Base-by-base conservation (phyloP, 2,329 filamentous ascomycete genomes). In the Neoarthrinium moseri region DNA sequence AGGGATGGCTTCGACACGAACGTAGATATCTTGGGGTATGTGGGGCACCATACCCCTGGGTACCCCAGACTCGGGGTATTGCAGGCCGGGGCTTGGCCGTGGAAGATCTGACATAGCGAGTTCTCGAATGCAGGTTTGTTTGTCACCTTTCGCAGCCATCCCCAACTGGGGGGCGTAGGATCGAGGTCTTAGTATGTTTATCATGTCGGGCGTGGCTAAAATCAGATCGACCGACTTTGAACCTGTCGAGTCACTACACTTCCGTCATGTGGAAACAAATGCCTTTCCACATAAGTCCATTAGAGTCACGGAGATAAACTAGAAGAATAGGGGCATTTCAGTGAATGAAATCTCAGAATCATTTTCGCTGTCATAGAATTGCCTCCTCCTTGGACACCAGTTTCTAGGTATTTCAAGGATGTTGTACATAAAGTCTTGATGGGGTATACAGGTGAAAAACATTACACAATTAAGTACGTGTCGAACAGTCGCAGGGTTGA, bases 391-490 rank as follows among this genome's bases (percentile, higher is more conserved):
- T n/a, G n/a, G n/a, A n/a, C n/a, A n/a, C 26, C 26, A 29, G n/a
- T 29, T 8, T 29, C 26, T 29, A 17, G 32, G 10, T 35, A 11
- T 35, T 17, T 7, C 26, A 29, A 29, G 12, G 20, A 21, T 37
- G 33, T 29, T 32, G 24, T 46, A 46, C 36, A 42, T 41, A 22
- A 41, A 29, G 22, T 20, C 26, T 18, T 38, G 26, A 33, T 22
- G 47, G 47, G 46, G 47, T 44, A 44, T 49, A 49, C 30, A 39
- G 35, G 37, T 32, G 37, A 26, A 47, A 47, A 35, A 49, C 47
- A 49, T 49, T 46, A 49, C 43, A 43, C 22, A 43, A 36, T n/a
- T 47, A 47, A 35, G 33, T 42, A 37, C 27, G 33, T 36, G 36
- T 37, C 24, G 18, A 27, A 21, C 35, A 35, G 18, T 44, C 36